Conservation (phyloP, 495 filamentous ascomycete species). For the Xylaria sp. region DNA sequence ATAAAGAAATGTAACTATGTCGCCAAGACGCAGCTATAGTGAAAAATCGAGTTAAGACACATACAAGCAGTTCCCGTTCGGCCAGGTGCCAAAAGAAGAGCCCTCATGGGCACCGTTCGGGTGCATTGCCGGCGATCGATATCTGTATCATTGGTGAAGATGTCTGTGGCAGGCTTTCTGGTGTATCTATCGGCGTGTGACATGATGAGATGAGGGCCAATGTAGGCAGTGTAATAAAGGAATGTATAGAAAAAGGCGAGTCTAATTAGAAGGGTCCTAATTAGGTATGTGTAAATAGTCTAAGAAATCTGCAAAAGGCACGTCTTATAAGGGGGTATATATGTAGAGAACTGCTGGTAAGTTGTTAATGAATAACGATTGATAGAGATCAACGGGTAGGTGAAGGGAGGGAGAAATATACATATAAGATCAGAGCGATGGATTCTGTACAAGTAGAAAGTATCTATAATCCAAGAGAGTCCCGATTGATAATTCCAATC, state of each 20-base stretch:
- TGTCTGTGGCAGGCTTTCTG: conserved; percentile 43
- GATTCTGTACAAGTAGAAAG: conserved; percentile 1
- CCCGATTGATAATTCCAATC: background rate
- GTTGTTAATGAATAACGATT: conserved; percentile 4
- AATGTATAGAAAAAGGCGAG: background rate
- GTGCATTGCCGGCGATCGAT: conserved; percentile 68
- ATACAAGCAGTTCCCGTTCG: conserved; percentile 73
- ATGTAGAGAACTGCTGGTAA: background rate
- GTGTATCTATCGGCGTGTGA: conserved; percentile 42
- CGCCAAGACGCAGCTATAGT: background rate
- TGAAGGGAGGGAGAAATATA: background rate
- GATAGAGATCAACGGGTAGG: conserved; percentile 8
- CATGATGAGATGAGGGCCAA: conserved; percentile 29
- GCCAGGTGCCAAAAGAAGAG: conserved; percentile 67
- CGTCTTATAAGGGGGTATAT: background rate
- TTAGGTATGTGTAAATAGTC: background rate
- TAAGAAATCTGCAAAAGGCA: background rate
- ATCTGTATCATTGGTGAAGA: conserved; percentile 64
- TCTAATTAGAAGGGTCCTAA: background rate
- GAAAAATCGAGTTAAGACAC: conserved; percentile 30
- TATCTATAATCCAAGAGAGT: background rate
- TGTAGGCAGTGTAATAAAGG: background rate
- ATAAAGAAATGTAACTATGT: background rate
- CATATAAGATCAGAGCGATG: background rate
- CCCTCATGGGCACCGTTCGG: conserved; percentile 71